These are phyloP conservation scores for Mycosarcoma maydis DNA, from an alignment of 1,284 basidiomycete species.

Conservation along the genomic window DNA sequence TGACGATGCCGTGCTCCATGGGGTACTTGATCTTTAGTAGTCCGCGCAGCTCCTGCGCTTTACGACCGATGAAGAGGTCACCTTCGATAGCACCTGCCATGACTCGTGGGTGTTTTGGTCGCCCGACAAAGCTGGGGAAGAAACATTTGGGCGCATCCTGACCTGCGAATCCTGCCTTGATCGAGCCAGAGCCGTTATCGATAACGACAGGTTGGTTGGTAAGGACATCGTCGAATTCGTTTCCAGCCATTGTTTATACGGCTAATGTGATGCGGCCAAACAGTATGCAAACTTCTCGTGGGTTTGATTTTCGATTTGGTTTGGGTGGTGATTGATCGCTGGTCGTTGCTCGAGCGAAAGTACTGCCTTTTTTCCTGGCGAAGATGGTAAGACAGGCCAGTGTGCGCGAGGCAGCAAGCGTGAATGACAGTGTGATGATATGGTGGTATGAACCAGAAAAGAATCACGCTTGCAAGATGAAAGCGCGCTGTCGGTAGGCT, in stretches of 20 bases:
- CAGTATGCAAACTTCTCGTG: too few relatives aligned
- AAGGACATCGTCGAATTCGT: slow-evolving; percentile 66
- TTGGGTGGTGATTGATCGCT: too few relatives aligned
- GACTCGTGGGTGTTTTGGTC: slow-evolving; percentile 63
- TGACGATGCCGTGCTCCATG: slow-evolving; percentile 67
- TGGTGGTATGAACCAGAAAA: neutral
- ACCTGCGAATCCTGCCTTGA: slow-evolving; percentile 67
- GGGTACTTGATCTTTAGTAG: slow-evolving; percentile 65
- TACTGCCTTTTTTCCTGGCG: too few relatives aligned
- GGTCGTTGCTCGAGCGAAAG: too few relatives aligned
- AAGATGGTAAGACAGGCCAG: too few relatives aligned
- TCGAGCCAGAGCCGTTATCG: slow-evolving; percentile 66
- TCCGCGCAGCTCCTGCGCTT: slow-evolving; percentile 64
- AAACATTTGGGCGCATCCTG: slow-evolving; percentile 65
- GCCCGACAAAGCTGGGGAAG: slow-evolving; percentile 65
- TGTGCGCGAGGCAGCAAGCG: neutral
- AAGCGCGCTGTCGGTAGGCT: neutral
- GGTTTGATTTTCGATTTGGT: too few relatives aligned
- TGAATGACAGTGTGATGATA: neutral
- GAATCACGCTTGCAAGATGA: neutral
- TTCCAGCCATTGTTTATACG: slow-evolving; percentile 41
- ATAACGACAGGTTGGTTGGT: slow-evolving; percentile 67
- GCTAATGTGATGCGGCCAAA: too few relatives aligned
- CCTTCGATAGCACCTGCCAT: slow-evolving; percentile 67
- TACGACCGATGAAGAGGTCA: slow-evolving; percentile 65